These are phyloP conservation scores for Termitomyces titanicus DNA, from an alignment of 768 basidiomycete species.

Conservation along the genomic window DNA sequence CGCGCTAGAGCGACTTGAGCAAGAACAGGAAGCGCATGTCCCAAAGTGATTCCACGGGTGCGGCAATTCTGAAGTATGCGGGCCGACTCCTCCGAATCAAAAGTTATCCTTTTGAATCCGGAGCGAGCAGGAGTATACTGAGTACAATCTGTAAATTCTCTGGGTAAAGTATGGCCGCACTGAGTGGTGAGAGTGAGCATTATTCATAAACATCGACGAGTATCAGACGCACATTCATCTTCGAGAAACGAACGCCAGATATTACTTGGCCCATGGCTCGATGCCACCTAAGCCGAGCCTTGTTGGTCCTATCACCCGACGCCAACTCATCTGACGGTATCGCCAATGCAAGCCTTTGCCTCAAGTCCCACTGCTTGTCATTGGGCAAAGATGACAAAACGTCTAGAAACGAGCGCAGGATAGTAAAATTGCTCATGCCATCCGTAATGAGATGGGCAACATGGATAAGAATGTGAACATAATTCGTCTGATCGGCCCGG, in stretches of 20 bases:
- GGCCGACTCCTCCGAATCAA: slow-evolving; percentile 27
- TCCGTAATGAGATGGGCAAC: slow-evolving; percentile 51
- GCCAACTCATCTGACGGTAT: slow-evolving; percentile 33
- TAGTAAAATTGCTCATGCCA: slow-evolving; percentile 36
- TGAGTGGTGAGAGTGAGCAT: slow-evolving; percentile 18
- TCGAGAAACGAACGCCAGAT: slow-evolving; percentile 25
- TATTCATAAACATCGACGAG: background rate
- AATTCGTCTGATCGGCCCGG: slow-evolving; percentile 31
- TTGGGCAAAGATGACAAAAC: slow-evolving; percentile 25
- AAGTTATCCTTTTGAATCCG: slow-evolving; percentile 14
- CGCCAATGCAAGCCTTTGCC: slow-evolving; percentile 38
- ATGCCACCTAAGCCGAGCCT: slow-evolving; percentile 42
- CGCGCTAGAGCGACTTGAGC: slow-evolving; percentile 52
- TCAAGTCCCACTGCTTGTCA: slow-evolving; percentile 21
- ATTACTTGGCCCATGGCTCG: slow-evolving; percentile 38
- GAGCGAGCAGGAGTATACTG: slow-evolving; percentile 33
- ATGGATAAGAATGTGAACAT: slow-evolving; percentile 39
- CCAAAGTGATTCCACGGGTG: slow-evolving; percentile 42
- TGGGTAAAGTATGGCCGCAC: slow-evolving; percentile 58
- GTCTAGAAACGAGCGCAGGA: slow-evolving; percentile 44
- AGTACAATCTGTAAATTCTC: slow-evolving; percentile 33
- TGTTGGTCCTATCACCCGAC: slow-evolving; percentile 27
- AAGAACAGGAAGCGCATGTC: slow-evolving; percentile 44
- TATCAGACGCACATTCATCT: slow-evolving; percentile 28
- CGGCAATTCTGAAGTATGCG: slow-evolving; percentile 37